Evolutionary conservation across 202 grass and related monocot species (phyloP).

Genomic region (Panicum hallii): DNA sequence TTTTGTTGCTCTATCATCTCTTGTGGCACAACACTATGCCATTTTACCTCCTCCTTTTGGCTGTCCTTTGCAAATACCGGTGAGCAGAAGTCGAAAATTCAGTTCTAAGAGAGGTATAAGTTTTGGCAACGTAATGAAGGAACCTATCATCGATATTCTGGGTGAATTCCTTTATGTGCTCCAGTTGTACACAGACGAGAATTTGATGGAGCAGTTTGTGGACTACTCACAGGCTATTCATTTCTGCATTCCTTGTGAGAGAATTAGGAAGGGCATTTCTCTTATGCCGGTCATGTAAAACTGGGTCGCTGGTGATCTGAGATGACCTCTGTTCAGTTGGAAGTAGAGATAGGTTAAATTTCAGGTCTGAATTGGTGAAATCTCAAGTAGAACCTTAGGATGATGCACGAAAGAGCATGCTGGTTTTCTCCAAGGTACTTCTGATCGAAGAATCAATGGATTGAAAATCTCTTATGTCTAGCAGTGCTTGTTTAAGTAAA

Average conservation of each 20-base stretch:
- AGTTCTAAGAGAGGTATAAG: not conserved
- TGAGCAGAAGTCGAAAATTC: not conserved
- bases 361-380: slow-evolving; percentile 44
- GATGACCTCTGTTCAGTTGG: slow-evolving; percentile 7
- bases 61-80: not conserved
- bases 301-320: not conserved
- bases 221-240: not conserved
- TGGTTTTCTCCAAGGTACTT: slow-evolving; percentile 39
- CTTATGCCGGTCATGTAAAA: slow-evolving; percentile 43
- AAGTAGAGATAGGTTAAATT: slow-evolving; percentile 55
- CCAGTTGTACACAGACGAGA: not conserved
- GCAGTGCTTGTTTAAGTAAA: slow-evolving; percentile 36
- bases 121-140: not conserved
- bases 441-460: slow-evolving; percentile 36
- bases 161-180: not conserved
- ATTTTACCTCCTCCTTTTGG: not conserved
- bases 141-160: not conserved
- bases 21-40: not conserved
- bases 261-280: slow-evolving; percentile 25
- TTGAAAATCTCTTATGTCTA: slow-evolving; percentile 37
- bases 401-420: slow-evolving; percentile 25
- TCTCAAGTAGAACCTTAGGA: slow-evolving; percentile 29
- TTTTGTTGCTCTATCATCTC: slow-evolving; percentile 7
- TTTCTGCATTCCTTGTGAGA: slow-evolving; percentile 30
- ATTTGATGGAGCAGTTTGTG: not conserved